phyloP scores from a whole-genome alignment of 2,329 filamentous ascomycete species.

The Nothopassalora personata region DNA sequence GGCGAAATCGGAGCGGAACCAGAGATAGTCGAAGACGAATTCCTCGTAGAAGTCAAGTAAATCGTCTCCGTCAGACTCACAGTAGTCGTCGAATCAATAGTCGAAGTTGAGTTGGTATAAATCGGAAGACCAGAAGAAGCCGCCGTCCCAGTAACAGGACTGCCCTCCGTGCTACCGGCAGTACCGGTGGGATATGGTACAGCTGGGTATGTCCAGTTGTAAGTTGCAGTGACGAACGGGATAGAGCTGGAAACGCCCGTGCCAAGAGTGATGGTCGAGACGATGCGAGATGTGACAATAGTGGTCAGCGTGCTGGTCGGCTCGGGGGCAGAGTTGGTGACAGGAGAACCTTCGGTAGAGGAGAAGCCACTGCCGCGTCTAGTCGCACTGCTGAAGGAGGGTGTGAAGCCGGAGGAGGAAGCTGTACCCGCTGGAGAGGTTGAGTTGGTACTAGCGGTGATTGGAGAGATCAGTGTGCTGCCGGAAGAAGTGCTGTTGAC shows the following conservation, averaged over 20 bases:
- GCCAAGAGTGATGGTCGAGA: background rate
- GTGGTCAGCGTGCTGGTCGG: background rate
- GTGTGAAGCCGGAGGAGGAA: background rate
- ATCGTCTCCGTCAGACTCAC: background rate
- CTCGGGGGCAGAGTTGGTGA: conserved; percentile 2
- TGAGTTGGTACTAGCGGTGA: conserved; percentile 1
- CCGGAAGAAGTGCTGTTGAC: background rate
- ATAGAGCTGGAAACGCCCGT: background rate
- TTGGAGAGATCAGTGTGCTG: background rate
- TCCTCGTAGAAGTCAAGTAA: background rate
- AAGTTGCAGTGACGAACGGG: background rate
- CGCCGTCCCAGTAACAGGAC: conserved; percentile 1
- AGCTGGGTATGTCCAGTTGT: conserved; percentile 1
- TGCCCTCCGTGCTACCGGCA: conserved; percentile 6
- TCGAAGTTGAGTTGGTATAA: conserved; percentile 1
- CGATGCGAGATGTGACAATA: background rate
- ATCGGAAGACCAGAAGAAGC: conserved; percentile 1
- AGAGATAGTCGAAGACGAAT: background rate
- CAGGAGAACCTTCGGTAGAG: conserved; percentile 8
- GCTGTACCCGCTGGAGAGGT: background rate
- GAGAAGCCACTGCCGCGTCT: background rate
- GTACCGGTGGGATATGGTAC: background rate
- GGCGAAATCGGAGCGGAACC: background rate
- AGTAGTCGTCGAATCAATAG: background rate
- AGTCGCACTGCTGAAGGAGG: background rate